These are phyloP conservation scores for Arctium lappa DNA, from an alignment of 129 eudicot species.

Conservation along the genomic window DNA sequence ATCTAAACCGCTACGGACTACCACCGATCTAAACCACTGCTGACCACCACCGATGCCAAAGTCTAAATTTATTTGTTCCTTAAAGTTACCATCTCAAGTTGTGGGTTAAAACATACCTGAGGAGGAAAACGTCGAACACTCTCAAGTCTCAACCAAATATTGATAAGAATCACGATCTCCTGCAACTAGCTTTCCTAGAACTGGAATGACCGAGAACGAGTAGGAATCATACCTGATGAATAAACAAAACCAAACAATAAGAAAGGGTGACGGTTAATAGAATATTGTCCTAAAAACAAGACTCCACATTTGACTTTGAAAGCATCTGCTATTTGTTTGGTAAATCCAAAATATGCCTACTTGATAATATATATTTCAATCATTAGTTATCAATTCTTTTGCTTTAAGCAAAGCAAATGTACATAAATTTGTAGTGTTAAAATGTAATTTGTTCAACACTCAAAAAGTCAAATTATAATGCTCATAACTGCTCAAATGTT, in stretches of 20 bases:
- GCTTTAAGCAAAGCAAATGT: not conserved
- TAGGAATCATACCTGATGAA: constrained; percentile 76
- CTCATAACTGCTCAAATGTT: not conserved
- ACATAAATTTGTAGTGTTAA: not conserved
- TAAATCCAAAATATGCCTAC: not conserved
- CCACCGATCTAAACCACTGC: no score
- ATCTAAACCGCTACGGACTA: no score
- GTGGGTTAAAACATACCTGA: constrained; percentile 47
- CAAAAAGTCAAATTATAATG: not conserved
- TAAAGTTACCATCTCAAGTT: no score
- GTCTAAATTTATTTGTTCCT: not conserved
- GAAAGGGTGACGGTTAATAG: not conserved
- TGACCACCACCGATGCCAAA: not conserved
- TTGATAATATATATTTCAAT: not conserved
- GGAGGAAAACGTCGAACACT: constrained; percentile 90
- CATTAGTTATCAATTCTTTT: no score
- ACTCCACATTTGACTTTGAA: not conserved
- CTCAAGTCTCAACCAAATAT: constrained; percentile 64
- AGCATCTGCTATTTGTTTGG: not conserved
- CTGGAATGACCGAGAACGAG: constrained; percentile 87
- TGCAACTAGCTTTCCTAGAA: constrained; percentile 80
- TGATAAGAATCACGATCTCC: constrained; percentile 95
- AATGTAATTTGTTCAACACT: not conserved
- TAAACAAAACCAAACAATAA: not conserved
- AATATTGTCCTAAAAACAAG: no score